Conservation (phyloP, 495 filamentous ascomycete species). For the Letharia lupina region DNA sequence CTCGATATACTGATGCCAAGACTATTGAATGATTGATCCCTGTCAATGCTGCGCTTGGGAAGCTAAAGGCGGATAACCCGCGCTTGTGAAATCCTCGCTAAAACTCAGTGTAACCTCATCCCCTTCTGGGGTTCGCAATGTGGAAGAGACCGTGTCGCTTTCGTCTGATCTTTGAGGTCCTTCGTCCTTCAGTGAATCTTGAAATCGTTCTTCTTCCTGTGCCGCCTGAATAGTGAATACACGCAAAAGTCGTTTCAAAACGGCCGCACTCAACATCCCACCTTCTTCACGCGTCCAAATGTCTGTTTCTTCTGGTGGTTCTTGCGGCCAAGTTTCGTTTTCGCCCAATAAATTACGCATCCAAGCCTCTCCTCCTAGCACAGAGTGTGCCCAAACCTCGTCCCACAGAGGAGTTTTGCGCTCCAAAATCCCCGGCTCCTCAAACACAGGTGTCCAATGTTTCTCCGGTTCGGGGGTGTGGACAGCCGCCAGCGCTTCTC, state of each 20-base stretch:
- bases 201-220: background rate
- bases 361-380: background rate
- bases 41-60: background rate
- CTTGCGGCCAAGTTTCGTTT: background rate
- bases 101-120: conserved; percentile 1
- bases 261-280: background rate
- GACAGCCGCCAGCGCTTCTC: background rate
- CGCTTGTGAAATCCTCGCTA: background rate
- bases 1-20: background rate
- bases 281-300: background rate
- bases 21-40: background rate
- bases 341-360: background rate
- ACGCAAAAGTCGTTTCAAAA: background rate
- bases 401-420: background rate
- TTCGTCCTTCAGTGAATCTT: too few relatives aligned
- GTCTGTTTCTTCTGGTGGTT: background rate
- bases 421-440: background rate
- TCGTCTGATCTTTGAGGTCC: background rate
- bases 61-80: conserved; percentile 3
- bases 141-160: background rate
- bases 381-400: background rate
- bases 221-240: background rate
- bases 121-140: background rate
- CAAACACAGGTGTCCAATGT: background rate
- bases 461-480: background rate